A percentile compares a stretch with the other conserved stretches of the same genome.
Evolutionary conservation across 2,329 filamentous ascomycete species (phyloP).

Genomic region (Septoria linicola): DNA sequence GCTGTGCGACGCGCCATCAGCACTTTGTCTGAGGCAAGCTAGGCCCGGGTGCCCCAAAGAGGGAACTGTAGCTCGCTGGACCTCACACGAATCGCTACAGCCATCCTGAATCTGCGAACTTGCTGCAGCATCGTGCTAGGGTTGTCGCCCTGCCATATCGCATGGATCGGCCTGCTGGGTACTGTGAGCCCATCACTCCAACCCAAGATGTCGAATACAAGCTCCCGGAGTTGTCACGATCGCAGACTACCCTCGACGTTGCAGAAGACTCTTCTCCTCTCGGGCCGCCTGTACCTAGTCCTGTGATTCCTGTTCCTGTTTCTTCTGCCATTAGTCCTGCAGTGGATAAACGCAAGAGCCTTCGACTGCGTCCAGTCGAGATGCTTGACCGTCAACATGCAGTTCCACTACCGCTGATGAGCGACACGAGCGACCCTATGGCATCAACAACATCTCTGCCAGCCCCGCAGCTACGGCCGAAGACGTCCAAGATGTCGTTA

Average conservation of each 20-base stretch:
- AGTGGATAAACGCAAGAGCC: constrained; percentile 23
- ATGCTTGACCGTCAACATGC: constrained; percentile 26
- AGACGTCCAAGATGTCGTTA: constrained; percentile 45
- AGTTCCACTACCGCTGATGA: constrained; percentile 23
- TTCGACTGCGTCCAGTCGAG: constrained; percentile 23
- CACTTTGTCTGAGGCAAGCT: constrained; percentile 15
- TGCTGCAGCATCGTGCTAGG: constrained; percentile 25
- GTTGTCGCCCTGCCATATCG: constrained; percentile 17
- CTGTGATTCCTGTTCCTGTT: constrained; percentile 9
- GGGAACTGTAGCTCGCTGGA: constrained; percentile 9
- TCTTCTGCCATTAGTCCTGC: constrained; percentile 12
- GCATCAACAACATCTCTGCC: constrained; percentile 7
- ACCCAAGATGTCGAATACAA: constrained; percentile 18
- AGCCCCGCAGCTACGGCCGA: constrained; percentile 22
- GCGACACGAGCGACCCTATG: no score
- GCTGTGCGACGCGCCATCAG: constrained; percentile 8
- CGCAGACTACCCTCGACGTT: constrained; percentile 19
- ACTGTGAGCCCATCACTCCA: constrained; percentile 20
- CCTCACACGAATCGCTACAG: constrained; percentile 19
- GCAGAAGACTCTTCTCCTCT: constrained; percentile 6
- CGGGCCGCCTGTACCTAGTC: constrained; percentile 7
- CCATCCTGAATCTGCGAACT: constrained; percentile 24
- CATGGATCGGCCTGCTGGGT: constrained; percentile 25
- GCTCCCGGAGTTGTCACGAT: constrained; percentile 23
- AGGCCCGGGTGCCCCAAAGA: constrained; percentile 3